Conservation (phyloP, 768 basidiomycete species). For the Tricholoma matsutake region DNA sequence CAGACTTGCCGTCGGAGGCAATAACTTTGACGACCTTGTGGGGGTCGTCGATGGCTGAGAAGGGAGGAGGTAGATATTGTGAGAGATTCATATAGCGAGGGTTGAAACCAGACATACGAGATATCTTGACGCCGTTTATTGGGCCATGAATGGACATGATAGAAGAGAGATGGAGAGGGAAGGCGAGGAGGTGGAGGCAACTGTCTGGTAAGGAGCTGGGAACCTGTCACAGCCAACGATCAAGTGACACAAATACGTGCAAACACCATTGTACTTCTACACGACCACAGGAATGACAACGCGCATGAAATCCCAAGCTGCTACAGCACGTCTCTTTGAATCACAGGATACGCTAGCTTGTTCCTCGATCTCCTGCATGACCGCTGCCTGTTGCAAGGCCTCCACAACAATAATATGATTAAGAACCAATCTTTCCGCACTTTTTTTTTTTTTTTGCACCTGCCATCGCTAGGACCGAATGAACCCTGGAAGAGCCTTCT, state of each 20-base stretch:
- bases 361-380: constrained; percentile 58
- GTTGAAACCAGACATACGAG: constrained; percentile 54
- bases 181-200: constrained; percentile 8
- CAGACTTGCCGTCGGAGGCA: constrained; percentile 92
- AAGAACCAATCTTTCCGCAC: constrained; percentile 60
- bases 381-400: constrained; percentile 32
- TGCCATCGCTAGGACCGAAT: constrained; percentile 78
- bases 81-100: constrained; percentile 21
- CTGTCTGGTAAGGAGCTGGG: constrained; percentile 13
- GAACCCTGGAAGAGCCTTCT: constrained; percentile 63
- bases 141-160: constrained; percentile 75
- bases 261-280: not conserved
- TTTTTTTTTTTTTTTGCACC: constrained; percentile 58
- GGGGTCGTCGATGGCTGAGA: constrained; percentile 88
- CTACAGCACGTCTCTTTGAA: constrained; percentile 38
- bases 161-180: constrained; percentile 8
- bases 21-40: constrained; percentile 92
- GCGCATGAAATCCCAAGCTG: constrained; percentile 58
- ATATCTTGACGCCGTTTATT: constrained; percentile 86
- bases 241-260: not conserved
- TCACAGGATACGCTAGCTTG: constrained; percentile 65
- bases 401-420: constrained; percentile 46
- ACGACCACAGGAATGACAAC: constrained; percentile 33
- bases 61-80: constrained; percentile 10
- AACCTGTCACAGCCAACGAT: constrained; percentile 6